Conservation (phyloP, 108 stramenopile genomes). For the Phaeodactylum tricornutum region DNA sequence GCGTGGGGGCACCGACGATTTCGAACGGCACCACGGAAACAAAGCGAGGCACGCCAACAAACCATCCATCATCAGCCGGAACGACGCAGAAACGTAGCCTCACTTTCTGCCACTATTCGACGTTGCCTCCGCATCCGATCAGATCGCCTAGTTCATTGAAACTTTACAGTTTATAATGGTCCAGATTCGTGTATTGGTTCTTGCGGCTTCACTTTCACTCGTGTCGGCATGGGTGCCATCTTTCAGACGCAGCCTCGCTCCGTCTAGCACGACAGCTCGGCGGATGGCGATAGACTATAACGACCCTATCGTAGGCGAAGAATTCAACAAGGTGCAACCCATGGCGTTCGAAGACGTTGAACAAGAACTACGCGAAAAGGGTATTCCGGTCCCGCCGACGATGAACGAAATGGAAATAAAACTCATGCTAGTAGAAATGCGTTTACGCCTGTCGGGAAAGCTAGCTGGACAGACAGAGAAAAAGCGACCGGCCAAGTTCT, state of each 20-base stretch:
- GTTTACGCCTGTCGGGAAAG: slow-evolving; percentile 43
- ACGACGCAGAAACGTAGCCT: too few relatives aligned
- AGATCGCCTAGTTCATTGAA: too few relatives aligned
- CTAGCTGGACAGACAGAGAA: slow-evolving; percentile 17
- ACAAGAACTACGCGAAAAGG: slow-evolving; percentile 51
- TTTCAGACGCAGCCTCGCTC: too few relatives aligned
- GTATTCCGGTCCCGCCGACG: slow-evolving; percentile 53
- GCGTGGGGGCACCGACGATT: too few relatives aligned
- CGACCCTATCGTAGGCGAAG: slow-evolving; percentile 77
- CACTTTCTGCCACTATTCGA: too few relatives aligned
- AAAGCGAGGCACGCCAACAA: not conserved
- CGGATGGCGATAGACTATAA: slow-evolving; percentile 80
- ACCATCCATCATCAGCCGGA: too few relatives aligned
- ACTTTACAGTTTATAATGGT: too few relatives aligned
- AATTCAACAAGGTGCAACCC: slow-evolving; percentile 60
- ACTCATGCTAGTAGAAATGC: slow-evolving; percentile 75
- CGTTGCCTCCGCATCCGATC: too few relatives aligned
- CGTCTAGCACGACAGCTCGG: slow-evolving; percentile 16
- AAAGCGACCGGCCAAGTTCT: slow-evolving; percentile 41
- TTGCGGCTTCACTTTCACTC: too few relatives aligned
- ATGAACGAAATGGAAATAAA: slow-evolving; percentile 82
- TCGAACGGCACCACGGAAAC: not conserved
- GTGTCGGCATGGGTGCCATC: too few relatives aligned
- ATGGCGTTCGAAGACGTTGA: slow-evolving; percentile 74
- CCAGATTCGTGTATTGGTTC: too few relatives aligned